Percentiles rank a stretch among this genome's conserved stretches.
These are phyloP conservation scores for Cercospora zeina DNA, from an alignment of 2,329 filamentous ascomycete genomes.

Conservation along the genomic window DNA sequence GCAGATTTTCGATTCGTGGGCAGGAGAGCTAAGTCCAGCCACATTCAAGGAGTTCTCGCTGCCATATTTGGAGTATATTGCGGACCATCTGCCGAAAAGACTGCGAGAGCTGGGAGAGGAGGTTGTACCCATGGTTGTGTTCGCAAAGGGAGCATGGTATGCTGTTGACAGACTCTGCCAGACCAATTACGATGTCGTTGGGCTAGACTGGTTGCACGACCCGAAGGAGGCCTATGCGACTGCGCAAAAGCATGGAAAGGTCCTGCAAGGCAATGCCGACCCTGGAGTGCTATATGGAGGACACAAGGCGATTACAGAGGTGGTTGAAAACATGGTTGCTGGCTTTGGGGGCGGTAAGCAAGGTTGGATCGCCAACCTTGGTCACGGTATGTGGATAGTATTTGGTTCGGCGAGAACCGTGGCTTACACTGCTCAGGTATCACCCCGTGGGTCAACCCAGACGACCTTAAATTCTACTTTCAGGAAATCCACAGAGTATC, in stretches of 20 bases:
- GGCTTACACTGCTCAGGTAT: slow-evolving; percentile 61
- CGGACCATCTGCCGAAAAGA: slow-evolving; percentile 72
- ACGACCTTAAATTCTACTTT: slow-evolving; percentile 91
- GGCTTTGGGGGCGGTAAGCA: slow-evolving; percentile 82
- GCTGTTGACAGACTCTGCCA: slow-evolving; percentile 83
- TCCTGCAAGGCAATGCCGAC: slow-evolving; percentile 93
- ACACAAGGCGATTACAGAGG: slow-evolving; percentile 74
- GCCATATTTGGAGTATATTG: slow-evolving; percentile 83
- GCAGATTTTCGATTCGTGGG: slow-evolving; percentile 98
- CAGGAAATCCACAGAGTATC: slow-evolving; percentile 72
- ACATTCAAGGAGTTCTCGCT: slow-evolving; percentile 83
- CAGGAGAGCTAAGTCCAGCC: slow-evolving; percentile 82
- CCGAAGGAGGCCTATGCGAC: slow-evolving; percentile 79
- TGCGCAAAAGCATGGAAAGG: slow-evolving; percentile 68
- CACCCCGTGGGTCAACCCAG: slow-evolving; percentile 90
- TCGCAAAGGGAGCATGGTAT: slow-evolving; percentile 97
- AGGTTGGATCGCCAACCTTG: slow-evolving; percentile 96
- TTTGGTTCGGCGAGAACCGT: not conserved
- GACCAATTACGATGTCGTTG: slow-evolving; percentile 88
- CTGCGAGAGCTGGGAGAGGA: slow-evolving; percentile 74
- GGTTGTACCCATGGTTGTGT: slow-evolving; percentile 92
- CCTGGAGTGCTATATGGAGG: slow-evolving; percentile 89
- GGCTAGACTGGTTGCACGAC: slow-evolving; percentile 92
- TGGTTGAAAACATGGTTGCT: slow-evolving; percentile 80
- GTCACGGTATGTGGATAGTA: slow-evolving; percentile 68